Percentiles rank a stretch among this genome's conserved stretches.
Conservation (phyloP, 805 yeast species). For the Candida caryicola region DNA sequence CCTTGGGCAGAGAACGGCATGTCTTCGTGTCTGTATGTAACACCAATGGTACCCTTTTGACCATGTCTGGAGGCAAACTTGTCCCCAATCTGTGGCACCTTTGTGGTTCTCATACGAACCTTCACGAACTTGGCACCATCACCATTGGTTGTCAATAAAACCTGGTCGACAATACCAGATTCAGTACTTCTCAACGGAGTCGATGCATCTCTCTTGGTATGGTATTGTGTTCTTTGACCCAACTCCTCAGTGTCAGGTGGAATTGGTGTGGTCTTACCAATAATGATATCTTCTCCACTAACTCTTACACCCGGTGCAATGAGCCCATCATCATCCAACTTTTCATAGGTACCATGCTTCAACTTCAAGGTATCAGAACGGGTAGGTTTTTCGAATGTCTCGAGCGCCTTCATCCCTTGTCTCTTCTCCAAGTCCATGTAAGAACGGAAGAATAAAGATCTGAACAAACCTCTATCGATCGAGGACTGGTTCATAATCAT, state of each 20-base stretch:
- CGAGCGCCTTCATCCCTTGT: constrained; percentile 97
- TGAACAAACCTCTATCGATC: constrained; percentile 92
- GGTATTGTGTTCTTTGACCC: constrained; percentile 98
- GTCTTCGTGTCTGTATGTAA: constrained; percentile 96
- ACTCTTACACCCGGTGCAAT: constrained; percentile 98
- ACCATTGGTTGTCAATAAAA: constrained; percentile 91
- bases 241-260: constrained; percentile 99
- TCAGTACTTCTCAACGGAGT: constrained; percentile 96
- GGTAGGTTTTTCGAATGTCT: constrained; percentile 95
- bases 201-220: constrained; percentile 97
- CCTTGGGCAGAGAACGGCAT: constrained; percentile 98
- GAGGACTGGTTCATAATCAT: constrained; percentile 99
- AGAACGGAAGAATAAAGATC: constrained; percentile 93
- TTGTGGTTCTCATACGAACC: constrained; percentile 98
- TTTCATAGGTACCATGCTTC: constrained; percentile 97
- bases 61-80: constrained; percentile 99
- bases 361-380: constrained; percentile 91
- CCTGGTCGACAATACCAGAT: constrained; percentile 98
- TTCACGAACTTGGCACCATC: constrained; percentile 97
- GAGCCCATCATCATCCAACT: constrained; percentile 96
- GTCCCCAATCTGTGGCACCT: constrained; percentile 98
- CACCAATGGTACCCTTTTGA: constrained; percentile 99
- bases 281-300: constrained; percentile 97
- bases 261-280: constrained; percentile 98
- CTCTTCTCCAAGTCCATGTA: constrained; percentile 99